These are phyloP conservation scores for Starmerella riodocensis DNA, from an alignment of 805 yeast genomes.

Conservation along the genomic window DNA sequence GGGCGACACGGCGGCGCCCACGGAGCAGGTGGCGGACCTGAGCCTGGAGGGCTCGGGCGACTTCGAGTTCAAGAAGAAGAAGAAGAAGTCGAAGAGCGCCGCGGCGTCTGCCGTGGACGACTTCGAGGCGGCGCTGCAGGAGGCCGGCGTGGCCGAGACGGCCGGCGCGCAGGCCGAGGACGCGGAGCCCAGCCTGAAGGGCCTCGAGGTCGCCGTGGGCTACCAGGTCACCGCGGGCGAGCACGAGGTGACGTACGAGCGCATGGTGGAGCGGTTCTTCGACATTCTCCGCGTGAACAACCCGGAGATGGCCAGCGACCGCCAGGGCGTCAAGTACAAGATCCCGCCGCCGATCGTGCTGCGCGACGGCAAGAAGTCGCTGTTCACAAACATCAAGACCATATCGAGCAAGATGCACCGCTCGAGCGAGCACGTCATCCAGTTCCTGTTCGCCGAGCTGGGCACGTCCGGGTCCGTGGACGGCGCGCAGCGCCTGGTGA, in stretches of 20 bases:
- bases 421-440: slow-evolving; percentile 93
- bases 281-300: slow-evolving; percentile 75
- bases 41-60: slow-evolving; percentile 18
- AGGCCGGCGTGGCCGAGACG: slow-evolving; percentile 62
- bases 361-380: slow-evolving; percentile 97
- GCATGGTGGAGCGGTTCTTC: slow-evolving; percentile 74
- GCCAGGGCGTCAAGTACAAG: slow-evolving; percentile 80
- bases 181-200: slow-evolving; percentile 12
- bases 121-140: slow-evolving; percentile 77
- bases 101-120: slow-evolving; percentile 51
- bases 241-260: slow-evolving; percentile 47
- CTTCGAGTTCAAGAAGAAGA: slow-evolving; percentile 42
- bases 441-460: slow-evolving; percentile 91
- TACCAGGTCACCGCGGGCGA: slow-evolving; percentile 13
- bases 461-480: slow-evolving; percentile 99
- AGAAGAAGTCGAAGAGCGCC: slow-evolving; percentile 65
- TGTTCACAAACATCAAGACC: slow-evolving; percentile 90
- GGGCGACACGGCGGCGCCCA: slow-evolving; percentile 46
- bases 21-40: slow-evolving; percentile 11
- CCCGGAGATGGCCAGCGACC: slow-evolving; percentile 97
- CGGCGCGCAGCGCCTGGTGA: slow-evolving; percentile 91
- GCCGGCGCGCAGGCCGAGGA: slow-evolving; percentile 21
- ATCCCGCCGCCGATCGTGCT: slow-evolving; percentile 95
- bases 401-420: slow-evolving; percentile 89
- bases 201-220: slow-evolving; percentile 15